Percentiles rank a stretch among this genome's conserved stretches.
Conservation (phyloP, 768 basidiomycete species). For the Naganishia randhawae region DNA sequence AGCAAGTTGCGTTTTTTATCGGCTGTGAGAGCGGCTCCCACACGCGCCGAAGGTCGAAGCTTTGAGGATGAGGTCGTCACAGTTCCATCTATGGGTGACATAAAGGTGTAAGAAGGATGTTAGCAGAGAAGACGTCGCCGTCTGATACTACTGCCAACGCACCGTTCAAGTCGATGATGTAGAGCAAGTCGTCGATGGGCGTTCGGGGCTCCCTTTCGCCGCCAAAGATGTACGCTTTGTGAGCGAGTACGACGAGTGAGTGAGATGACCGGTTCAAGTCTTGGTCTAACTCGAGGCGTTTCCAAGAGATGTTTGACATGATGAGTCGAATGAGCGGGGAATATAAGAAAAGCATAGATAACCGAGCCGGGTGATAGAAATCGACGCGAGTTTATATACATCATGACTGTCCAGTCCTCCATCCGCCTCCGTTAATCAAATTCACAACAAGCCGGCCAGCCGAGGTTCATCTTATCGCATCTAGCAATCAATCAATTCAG, state of each 20-base stretch:
- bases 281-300: background rate
- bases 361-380: too few relatives aligned
- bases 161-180: slow-evolving; percentile 29
- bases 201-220: slow-evolving; percentile 54
- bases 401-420: background rate
- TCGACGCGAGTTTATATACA: too few relatives aligned
- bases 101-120: background rate
- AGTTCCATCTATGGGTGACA: slow-evolving; percentile 5
- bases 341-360: too few relatives aligned
- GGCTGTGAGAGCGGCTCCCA: slow-evolving; percentile 34
- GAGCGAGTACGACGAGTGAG: slow-evolving; percentile 45
- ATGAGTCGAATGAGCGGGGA: background rate
- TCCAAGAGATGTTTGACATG: slow-evolving; percentile 10
- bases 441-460: too few relatives aligned
- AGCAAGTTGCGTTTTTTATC: slow-evolving; percentile 32
- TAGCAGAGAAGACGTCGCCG: background rate
- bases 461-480: too few relatives aligned
- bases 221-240: slow-evolving; percentile 51
- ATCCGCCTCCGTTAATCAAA: background rate
- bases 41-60: slow-evolving; percentile 37
- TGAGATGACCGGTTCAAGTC: slow-evolving; percentile 53
- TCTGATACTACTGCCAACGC: slow-evolving; percentile 4
- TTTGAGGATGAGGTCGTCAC: background rate
- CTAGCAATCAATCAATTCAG: too few relatives aligned
- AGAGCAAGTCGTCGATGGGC: slow-evolving; percentile 49